Evolutionary conservation across 140 eudicot species (phyloP), one percentile per base, ranked within the genome.

Genomic region (Anethum foeniculum): DNA sequence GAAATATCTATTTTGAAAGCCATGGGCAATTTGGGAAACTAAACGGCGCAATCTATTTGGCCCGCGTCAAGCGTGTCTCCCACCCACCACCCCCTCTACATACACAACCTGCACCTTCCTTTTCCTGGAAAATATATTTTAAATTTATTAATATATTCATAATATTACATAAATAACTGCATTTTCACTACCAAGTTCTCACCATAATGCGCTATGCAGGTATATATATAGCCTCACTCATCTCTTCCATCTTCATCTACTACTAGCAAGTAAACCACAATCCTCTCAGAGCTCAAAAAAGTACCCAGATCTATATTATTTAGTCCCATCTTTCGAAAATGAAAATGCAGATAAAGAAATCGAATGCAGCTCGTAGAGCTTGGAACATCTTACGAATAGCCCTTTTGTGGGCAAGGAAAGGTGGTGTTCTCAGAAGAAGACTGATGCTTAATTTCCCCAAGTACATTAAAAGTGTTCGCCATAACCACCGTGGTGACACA

Each of bases 351-450:
- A 65, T 39, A 58, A 79, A 65, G 76, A 79, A 76, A 25, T 71
- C 89, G 25, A 62, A 58, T 4, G 77, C 83, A n/a, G 84, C 88
- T 27, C 81, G 85, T 25, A 79, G 91, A 83, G 93, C 94, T 0
- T 93, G 98, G 95, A 82, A 81, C 56, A 58, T 91, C 54, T 71
- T 93, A 6, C 88, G 95, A 16, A 46, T 93, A 23, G 93, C 93
- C 77, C 81, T 91, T 38, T n/a, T 91, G 46, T 91, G 97, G 93
- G 88, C 91, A 32, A 64, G 96, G 28, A 89, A 89, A 85, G 96
- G 94, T 4, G 96, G 94, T 1, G 71, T 87, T 23, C 84, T 93
- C 27, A 91, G 82, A 65, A 85, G 87, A 80, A 46, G 87, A 69
- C 84, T 84, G 54, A 30, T 74, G 86, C 80, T 77, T 25, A 81